A percentile compares a stretch with the other conserved stretches of the same genome.
Conservation (phyloP, 2,329 filamentous ascomycete genomes). For the Xylaria sp. region DNA sequence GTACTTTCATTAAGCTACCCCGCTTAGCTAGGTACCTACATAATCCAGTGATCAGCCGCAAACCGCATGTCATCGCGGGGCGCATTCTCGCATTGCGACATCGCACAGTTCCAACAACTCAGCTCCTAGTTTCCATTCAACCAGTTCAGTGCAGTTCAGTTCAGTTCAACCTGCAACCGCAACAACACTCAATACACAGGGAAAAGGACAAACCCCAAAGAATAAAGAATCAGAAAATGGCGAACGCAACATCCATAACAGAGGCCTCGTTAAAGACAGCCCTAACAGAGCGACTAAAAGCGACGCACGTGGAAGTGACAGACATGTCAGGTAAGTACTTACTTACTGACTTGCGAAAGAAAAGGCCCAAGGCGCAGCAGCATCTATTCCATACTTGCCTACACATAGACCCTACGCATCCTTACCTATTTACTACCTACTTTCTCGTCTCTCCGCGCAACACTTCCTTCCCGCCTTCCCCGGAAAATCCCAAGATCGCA, state of each 20-base stretch:
- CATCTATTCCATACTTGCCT: too few relatives aligned
- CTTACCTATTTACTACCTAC: conserved; percentile 30
- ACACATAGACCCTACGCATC: not conserved
- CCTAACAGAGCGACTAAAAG: conserved; percentile 75
- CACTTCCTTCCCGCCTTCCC: not conserved
- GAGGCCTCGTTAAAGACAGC: conserved; percentile 75
- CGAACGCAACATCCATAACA: conserved; percentile 72
- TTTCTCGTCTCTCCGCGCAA: too few relatives aligned
- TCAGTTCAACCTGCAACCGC: not conserved
- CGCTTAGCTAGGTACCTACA: not conserved
- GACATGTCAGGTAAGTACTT: conserved; percentile 93
- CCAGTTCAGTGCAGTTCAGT: not conserved
- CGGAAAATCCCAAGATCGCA: not conserved
- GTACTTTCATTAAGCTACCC: too few relatives aligned
- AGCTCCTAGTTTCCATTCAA: too few relatives aligned
- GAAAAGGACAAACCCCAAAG: not conserved
- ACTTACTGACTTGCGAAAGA: too few relatives aligned
- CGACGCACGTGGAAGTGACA: conserved; percentile 84
- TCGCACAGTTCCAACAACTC: conserved; percentile 8
- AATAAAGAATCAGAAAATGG: conserved; percentile 52
- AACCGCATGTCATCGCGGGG: conserved; percentile 27
- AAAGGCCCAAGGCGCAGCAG: too few relatives aligned
- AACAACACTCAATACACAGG: not conserved
- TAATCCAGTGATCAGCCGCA: too few relatives aligned
- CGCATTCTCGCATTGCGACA: conserved; percentile 25